Evolutionary conservation across 192 early-diverging fungal species (phyloP), one percentile per base, ranked within the genome.

Genomic region (Backusella westeae): DNA sequence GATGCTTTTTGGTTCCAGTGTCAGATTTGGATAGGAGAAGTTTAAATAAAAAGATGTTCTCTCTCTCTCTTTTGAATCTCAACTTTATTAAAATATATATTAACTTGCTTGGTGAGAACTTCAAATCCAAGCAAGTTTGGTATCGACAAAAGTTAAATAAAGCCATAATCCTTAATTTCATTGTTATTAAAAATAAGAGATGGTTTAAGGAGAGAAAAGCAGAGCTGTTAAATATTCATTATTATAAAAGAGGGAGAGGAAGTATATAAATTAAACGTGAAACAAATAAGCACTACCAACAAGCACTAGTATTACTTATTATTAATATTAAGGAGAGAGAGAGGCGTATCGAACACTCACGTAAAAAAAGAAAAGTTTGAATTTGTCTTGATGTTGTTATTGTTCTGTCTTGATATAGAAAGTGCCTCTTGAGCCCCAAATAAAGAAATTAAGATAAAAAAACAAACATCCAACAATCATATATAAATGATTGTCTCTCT

Each of bases 81-180:
- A 49, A 49, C n/a, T 6, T 5, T 14, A 17, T 7, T 49, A n/a
- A 49, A n/a, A n/a, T n/a, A n/a, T 1, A n/a, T 19, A 21, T n/a
- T 17, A 44, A 44, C 4, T 49, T 6, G 6, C 5, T n/a, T 49
- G 46, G 19, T 49, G 19, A 49, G 4, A 49, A 49, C 19, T 39
- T 89, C 86, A 76, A 87, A 87, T 77, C 86, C 83, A 86, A 90
- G 87, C 15, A 44, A 17, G 9, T 39, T 39, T 39, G 38, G 38
- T 10, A 39, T 12, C 38, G 9, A 7, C 9, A 7, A 39, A 39
- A 39, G 7, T 39, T 39, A 10, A 39, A 39, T 39, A 39, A 38
- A 38, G 10, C 10, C 8, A 44, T 4, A 44, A 44, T 4, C 15
- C 46, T 49, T 19, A 49, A 17, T 49, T 49, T n/a, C 46, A 49